Evolutionary conservation across 2,329 filamentous ascomycete species (phyloP).

Genomic region (Penicillium vulpinum): DNA sequence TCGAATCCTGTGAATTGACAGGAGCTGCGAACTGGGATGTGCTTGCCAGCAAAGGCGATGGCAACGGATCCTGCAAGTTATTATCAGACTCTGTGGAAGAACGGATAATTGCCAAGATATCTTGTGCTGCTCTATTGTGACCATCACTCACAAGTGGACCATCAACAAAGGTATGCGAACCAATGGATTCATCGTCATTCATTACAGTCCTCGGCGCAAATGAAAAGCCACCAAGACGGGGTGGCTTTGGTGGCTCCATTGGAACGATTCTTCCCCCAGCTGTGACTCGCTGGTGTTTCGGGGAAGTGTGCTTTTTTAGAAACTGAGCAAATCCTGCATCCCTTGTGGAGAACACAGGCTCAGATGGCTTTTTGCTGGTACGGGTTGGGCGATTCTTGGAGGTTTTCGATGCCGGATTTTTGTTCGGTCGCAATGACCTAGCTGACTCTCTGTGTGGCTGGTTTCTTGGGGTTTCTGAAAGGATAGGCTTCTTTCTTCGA

Average conservation of each 20-base stretch:
- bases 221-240: background rate
- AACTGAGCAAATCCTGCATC: conserved; percentile 49
- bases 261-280: conserved; percentile 52
- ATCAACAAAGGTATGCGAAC: background rate
- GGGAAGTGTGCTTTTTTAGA: conserved; percentile 49
- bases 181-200: background rate
- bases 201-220: background rate
- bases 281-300: conserved; percentile 52
- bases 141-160: background rate
- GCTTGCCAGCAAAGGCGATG: background rate
- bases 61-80: background rate
- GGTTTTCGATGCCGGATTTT: background rate
- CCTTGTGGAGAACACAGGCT: conserved; percentile 21
- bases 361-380: background rate
- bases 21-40: background rate
- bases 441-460: conserved; percentile 24
- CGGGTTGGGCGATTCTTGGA: background rate
- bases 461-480: conserved; percentile 7
- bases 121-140: background rate
- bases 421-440: conserved; percentile 17
- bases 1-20: background rate
- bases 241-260: conserved; percentile 38
- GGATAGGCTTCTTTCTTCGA: background rate
- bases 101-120: background rate
- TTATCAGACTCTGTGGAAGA: background rate